phyloP scores from a whole-genome alignment of 2,329 filamentous ascomycete species.

The Xylariaceae sp. region DNA sequence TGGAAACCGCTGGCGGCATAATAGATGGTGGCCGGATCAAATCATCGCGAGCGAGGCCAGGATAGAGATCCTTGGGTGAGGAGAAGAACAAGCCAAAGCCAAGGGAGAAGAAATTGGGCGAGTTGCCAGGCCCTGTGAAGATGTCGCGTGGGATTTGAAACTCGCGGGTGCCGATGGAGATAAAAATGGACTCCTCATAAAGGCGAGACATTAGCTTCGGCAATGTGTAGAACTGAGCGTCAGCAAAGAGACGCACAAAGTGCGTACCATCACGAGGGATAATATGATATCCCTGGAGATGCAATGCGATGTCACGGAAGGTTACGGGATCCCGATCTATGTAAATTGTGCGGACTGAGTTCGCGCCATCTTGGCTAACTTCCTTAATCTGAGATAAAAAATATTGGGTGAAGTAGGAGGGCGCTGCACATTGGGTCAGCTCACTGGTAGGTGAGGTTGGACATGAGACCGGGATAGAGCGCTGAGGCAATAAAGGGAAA shows the following conservation, averaged over 20 bases:
- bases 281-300: conserved; percentile 90
- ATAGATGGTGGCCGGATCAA: conserved; percentile 86
- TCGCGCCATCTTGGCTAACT: conserved; percentile 48
- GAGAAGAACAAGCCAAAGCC: conserved; percentile 88
- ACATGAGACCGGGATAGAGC: neutral
- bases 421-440: conserved; percentile 53
- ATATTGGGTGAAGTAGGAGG: conserved; percentile 94
- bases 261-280: conserved; percentile 76
- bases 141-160: conserved; percentile 89
- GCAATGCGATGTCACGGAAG: conserved; percentile 83
- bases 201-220: conserved; percentile 87
- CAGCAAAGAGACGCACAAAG: conserved; percentile 88
- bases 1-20: conserved; percentile 73
- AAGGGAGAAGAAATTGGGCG: conserved; percentile 93
- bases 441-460: conserved; percentile 1
- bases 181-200: conserved; percentile 87
- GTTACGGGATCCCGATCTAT: conserved; percentile 90
- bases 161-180: conserved; percentile 79
- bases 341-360: conserved; percentile 73
- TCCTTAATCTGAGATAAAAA: conserved; percentile 77
- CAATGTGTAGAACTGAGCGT: conserved; percentile 91
- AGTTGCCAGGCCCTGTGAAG: conserved; percentile 80
- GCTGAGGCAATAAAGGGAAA: neutral
- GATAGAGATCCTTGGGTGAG: conserved; percentile 74
- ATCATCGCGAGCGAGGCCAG: conserved; percentile 72